Conservation (phyloP, 2,329 filamentous ascomycete genomes). For the Colletotrichum sp. region DNA sequence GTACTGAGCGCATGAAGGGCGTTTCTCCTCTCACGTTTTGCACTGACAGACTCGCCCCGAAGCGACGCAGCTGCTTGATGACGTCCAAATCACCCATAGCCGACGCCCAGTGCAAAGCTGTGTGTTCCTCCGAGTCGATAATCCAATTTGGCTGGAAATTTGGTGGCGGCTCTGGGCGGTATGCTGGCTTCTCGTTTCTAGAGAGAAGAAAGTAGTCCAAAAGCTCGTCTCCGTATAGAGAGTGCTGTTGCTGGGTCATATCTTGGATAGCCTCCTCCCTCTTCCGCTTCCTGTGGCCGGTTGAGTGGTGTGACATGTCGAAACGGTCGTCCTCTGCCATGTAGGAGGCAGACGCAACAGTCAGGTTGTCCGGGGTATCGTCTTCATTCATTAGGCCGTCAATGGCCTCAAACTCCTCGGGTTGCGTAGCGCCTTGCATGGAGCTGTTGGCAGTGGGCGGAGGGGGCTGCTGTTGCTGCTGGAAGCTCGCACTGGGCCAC, state of each 20-base stretch:
- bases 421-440: conserved; percentile 30
- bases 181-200: conserved; percentile 76
- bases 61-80: conserved; percentile 83
- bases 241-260: conserved; percentile 80
- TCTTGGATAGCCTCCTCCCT: conserved; percentile 68
- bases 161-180: conserved; percentile 77
- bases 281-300: conserved; percentile 77
- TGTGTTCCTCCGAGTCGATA: conserved; percentile 94
- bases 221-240: conserved; percentile 89
- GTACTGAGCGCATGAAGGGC: conserved; percentile 89
- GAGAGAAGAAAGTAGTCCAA: conserved; percentile 95
- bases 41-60: conserved; percentile 75
- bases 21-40: conserved; percentile 81
- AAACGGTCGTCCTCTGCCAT: conserved; percentile 83
- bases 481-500: conserved; percentile 49
- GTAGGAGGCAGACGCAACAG: conserved; percentile 83
- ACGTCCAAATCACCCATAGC: conserved; percentile 97
- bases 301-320: conserved; percentile 69
- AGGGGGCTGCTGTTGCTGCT: conserved; percentile 1
- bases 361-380: conserved; percentile 83
- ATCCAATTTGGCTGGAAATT: conserved; percentile 88
- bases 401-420: conserved; percentile 69
- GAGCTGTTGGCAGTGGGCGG: conserved; percentile 13
- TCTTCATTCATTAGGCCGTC: conserved; percentile 72
- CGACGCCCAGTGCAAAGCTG: conserved; percentile 94